Base-by-base conservation (phyloP, 257 asterid species). In the Solanum peruvianum region DNA sequence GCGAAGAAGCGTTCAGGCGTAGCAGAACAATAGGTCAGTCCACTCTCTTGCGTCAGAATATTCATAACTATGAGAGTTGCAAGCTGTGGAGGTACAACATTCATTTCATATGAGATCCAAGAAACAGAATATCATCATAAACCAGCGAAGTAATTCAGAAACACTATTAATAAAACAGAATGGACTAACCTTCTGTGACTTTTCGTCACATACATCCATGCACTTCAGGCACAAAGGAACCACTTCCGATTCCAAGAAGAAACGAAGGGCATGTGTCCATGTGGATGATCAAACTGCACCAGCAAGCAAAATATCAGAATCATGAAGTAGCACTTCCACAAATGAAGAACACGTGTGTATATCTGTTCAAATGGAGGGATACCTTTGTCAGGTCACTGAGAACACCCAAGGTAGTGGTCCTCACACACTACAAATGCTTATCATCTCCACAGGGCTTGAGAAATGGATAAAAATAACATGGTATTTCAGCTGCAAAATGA, bases 281-380 rank as follows among this genome's bases (percentile, higher is more conserved):
- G 16, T 77, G 44, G 64, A 64, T 67, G 83, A 49, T 88, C 88
- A 88, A 42, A 29, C 90, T 88, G 83, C 86, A 21, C 29, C 15
- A 42, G 27, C 21, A 41, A 71, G 64, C n/a, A 52, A 52, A 52
- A 52, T 52, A 52, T 18, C 62, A 7, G 62, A 52, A 52, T 52
- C 62, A 16, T 52, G 62, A 52, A 52, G 62, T 52, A 52, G n/a
- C 62, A 52, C 4, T 52, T 52, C 62, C 62, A 52, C 10, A 52
- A 52, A 18, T 52, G 62, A 10, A 52, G n/a, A 52, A 18, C 62
- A 23, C 11, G n/a, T 18, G n/a, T 52, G 62, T 18, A 52, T 52
- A 52, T 52, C 4, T 18, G 2, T 52, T 52, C 62, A 52, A 52
- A 52, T 52, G 62, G 62, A 52, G 2, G 4, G n/a, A 52, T 52